Evolutionary conservation across 2,329 filamentous ascomycete species (phyloP), one percentile per base, ranked within the genome.

Genomic region (Paecilomyces niveus): DNA sequence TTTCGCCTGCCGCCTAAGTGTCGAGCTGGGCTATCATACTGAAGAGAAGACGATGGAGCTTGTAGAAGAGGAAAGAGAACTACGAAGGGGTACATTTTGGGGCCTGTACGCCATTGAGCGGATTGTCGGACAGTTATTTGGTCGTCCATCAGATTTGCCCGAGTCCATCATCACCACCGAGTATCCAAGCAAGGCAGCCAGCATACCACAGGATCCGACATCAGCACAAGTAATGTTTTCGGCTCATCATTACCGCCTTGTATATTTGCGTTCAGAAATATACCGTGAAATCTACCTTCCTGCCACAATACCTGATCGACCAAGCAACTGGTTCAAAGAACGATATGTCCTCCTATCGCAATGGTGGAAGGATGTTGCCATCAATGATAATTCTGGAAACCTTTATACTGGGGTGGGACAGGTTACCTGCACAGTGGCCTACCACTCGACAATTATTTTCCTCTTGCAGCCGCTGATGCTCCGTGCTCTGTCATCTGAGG

Each of bases 111-210:
- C 70, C 51, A 67, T 74, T 45, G 72, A 74, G 59, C 64, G 71
- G 29, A 73, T 71, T 21, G 67, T 72, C 31, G 70, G 71, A 2
- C 72, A 74, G 59, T 65, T 74, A n/a, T 71, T 74, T 58, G 72
- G 72, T 22, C 68, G 72, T 45, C 68, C 70, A 21, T 70, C 69
- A 11, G 72, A 74, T 58, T 61, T 74, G n/a, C 68, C 70, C 4
- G 72, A 74, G 63, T 65, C 70, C 0, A 72, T 73, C 52, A 74
- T 74, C 57, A 73, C 70, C 0, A 69, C 70, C 2, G 66, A 72
- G 32, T 74, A 74, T 61, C 71, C 70, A 3, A 63, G 62, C 10
- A 54, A 55, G n/a, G 33, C 66, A 18, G 61, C 56, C 50, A 59
- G 60, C 13, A 54, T 61, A 8, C 33, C 60, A 18, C 31, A 61